phyloP scores from a whole-genome alignment of 1,284 basidiomycete genomes.

The Malassezia yamatoensis region DNA sequence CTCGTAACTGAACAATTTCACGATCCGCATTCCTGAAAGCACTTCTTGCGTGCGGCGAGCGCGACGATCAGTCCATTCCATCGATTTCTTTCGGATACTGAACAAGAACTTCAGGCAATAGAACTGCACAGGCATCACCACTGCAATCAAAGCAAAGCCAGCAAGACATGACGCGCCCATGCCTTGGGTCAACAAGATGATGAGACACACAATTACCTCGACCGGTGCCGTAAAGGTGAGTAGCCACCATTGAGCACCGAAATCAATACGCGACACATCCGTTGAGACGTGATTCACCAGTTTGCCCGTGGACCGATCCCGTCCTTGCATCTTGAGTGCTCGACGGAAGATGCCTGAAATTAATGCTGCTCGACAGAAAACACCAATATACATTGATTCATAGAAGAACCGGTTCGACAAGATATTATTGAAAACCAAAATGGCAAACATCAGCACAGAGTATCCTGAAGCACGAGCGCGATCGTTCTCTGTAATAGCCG shows the following conservation, averaged over 20 bases:
- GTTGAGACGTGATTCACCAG: slow-evolving; percentile 88
- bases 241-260: slow-evolving; percentile 67
- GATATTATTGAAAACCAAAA: slow-evolving; percentile 11
- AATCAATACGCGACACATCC: slow-evolving; percentile 81
- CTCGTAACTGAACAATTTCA: slow-evolving; percentile 43
- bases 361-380: slow-evolving; percentile 71
- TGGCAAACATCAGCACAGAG: slow-evolving; percentile 16
- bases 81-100: slow-evolving; percentile 61
- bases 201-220: slow-evolving; percentile 50
- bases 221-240: slow-evolving; percentile 64
- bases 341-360: slow-evolving; percentile 79
- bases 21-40: slow-evolving; percentile 44
- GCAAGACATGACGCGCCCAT: slow-evolving; percentile 71
- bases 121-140: slow-evolving; percentile 59
- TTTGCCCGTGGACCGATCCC: slow-evolving; percentile 71
- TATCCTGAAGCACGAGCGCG: slow-evolving; percentile 25
- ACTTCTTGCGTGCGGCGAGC: slow-evolving; percentile 44
- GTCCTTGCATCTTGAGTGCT: slow-evolving; percentile 65
- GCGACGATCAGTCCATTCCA: slow-evolving; percentile 74
- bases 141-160: slow-evolving; percentile 68
- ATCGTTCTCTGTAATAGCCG: background rate
- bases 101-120: slow-evolving; percentile 67
- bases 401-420: slow-evolving; percentile 68
- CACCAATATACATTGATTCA: slow-evolving; percentile 50
- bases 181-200: slow-evolving; percentile 59